Conservation (phyloP, 257 asterid genomes). For the Primulina huaijiensis region DNA sequence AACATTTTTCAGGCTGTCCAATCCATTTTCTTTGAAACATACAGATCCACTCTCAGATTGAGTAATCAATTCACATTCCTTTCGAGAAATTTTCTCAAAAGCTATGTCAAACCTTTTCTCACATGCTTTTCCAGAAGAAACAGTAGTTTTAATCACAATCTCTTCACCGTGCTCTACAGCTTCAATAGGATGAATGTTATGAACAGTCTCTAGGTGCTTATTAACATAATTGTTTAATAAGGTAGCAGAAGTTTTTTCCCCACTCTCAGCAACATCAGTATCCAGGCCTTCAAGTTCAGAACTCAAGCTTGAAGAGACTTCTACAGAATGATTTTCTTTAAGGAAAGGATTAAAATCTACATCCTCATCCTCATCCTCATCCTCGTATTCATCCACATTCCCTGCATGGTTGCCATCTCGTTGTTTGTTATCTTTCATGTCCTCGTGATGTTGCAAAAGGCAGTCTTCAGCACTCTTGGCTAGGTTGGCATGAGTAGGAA, state of each 20-base stretch:
- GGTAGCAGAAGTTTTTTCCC: conserved; percentile 30
- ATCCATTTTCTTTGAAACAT: conserved; percentile 36
- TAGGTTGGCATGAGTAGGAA: conserved; percentile 27
- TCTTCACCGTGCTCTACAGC: conserved; percentile 58
- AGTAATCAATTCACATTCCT: conserved; percentile 29
- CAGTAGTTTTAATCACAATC: conserved; percentile 39
- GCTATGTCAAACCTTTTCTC: conserved; percentile 23
- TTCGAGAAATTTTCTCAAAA: conserved; percentile 22
- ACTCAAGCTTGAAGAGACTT: conserved; percentile 89
- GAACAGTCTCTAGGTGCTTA: conserved; percentile 19
- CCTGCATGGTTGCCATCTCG: conserved; percentile 30
- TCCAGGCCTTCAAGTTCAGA: conserved; percentile 87
- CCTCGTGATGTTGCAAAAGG: conserved; percentile 36
- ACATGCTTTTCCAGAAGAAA: conserved; percentile 34
- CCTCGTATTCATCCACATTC: conserved; percentile 33
- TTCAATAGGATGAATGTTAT: conserved; percentile 36
- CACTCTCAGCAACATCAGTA: conserved; percentile 57
- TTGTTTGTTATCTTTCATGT: conserved; percentile 30
- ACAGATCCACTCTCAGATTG: conserved; percentile 38
- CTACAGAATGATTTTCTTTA: conserved; percentile 56
- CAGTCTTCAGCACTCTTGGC: conserved; percentile 25
- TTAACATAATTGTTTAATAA: conserved; percentile 27
- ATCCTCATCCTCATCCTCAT: conserved; percentile 95
- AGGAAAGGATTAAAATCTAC: conserved; percentile 78
- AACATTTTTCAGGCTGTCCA: conserved; percentile 30